phyloP scores from a whole-genome alignment of 257 asterid species.

The Salvia hispanica region DNA sequence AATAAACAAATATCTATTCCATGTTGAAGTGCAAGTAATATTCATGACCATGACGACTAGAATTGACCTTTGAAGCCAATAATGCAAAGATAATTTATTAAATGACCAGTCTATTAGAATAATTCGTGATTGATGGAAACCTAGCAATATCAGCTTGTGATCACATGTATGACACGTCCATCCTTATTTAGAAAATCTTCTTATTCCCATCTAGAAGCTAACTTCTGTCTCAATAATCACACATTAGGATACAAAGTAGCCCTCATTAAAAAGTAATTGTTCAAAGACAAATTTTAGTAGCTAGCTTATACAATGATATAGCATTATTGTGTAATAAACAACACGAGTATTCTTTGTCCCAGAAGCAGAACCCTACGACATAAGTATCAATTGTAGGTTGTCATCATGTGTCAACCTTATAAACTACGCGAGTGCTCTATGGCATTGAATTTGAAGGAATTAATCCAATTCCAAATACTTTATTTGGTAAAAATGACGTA shows the following conservation, averaged over 20 bases:
- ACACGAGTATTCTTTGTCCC: conserved; percentile 4
- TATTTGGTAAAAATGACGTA: too few species aligned
- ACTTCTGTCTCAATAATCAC: conserved; percentile 24
- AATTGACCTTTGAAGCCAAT: conserved; percentile 31
- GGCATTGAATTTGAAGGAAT: too few species aligned
- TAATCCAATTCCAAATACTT: too few species aligned
- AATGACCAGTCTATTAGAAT: conserved; percentile 21
- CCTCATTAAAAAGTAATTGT: conserved; percentile 11
- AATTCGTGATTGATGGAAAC: conserved; percentile 18
- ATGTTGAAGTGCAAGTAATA: not conserved
- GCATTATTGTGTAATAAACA: conserved; percentile 3
- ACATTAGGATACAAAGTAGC: conserved; percentile 18
- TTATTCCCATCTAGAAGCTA: conserved; percentile 13
- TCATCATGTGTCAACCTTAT: conserved; percentile 19
- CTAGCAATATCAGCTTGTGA: conserved; percentile 30
- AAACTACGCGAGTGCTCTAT: too few species aligned
- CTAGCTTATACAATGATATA: conserved; percentile 13
- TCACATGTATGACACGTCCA: conserved; percentile 25
- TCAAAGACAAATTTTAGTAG: conserved; percentile 28
- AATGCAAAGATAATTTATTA: conserved; percentile 17
- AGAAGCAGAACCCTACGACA: not conserved
- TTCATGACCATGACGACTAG: conserved; percentile 14
- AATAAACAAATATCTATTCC: not conserved
- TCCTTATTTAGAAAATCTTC: conserved; percentile 27
- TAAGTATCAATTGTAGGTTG: not conserved